Conservation (phyloP, 257 asterid genomes). For the Catharanthus roseus region DNA sequence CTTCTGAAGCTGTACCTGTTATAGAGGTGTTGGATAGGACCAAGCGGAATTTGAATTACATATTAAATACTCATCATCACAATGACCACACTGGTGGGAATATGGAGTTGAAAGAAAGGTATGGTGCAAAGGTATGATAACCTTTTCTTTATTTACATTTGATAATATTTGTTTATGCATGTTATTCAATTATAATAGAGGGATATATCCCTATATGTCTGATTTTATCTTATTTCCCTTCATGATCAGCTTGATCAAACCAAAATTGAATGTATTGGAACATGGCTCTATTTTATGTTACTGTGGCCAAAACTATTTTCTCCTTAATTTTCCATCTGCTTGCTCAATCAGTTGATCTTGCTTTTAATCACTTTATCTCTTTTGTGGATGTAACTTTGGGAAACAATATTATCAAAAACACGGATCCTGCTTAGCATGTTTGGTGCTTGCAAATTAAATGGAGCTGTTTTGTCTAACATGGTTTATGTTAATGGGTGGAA, state of each 20-base stretch:
- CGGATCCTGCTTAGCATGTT: background rate
- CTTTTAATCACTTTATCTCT: background rate
- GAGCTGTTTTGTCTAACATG: background rate
- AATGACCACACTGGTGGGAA: constrained; percentile 96
- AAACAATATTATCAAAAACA: too few species aligned
- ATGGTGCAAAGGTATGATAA: constrained; percentile 89
- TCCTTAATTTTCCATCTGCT: too few species aligned
- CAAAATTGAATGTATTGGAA: background rate
- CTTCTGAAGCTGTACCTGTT: constrained; percentile 85
- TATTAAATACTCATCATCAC: constrained; percentile 94
- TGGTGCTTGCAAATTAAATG: background rate
- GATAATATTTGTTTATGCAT: background rate
- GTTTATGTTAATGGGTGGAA: background rate
- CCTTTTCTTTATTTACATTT: constrained; percentile 11
- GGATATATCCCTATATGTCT: background rate
- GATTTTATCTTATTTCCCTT: background rate
- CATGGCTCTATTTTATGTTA: too few species aligned
- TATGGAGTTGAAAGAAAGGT: constrained; percentile 81
- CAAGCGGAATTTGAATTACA: constrained; percentile 79
- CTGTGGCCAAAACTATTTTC: background rate
- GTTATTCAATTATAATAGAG: background rate
- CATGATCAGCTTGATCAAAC: background rate
- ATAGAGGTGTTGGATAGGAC: constrained; percentile 66
- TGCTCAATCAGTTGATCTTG: too few species aligned
- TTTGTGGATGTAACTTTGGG: background rate